Base-by-base conservation (phyloP, 495 filamentous ascomycete genomes). In the Podospora appendiculata region DNA sequence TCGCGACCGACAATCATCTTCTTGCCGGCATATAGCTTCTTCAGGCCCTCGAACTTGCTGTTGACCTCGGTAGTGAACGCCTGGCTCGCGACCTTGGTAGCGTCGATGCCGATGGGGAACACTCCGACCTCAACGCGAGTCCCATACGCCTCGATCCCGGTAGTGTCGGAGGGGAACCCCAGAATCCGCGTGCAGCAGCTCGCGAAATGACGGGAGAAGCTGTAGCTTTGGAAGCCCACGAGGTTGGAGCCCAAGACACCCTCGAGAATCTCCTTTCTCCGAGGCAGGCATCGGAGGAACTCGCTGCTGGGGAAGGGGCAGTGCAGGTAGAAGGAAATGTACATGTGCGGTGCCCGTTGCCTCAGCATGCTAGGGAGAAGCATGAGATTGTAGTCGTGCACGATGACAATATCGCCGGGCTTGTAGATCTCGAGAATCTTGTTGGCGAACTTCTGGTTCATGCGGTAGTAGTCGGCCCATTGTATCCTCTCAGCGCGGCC, bases 1-100 rank as follows among this genome's bases (percentile, higher is more conserved):
- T 96, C 91, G 58, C 91, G 81, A n/a, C 91, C 91, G 51, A 95
- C 90, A 51, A 96, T 95, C 61, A 96, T 87, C 65, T 91, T 92
- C 67, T 88, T 89, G 47, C 81, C 89, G 6, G 70, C 77, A 63
- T 95, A 95, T 51, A 90, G 65, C 45, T 83, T 79, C 59, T 79
- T 84, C 32, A 96, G 79, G 16, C 68, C 68, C 41, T 86, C 75
- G 56, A 87, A 85, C 52, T 85, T 79, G 48, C 85, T 80, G 9
- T 88, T 83, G 19, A 78, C 80, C 0, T 79, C 65, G 39, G 83
- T 73, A 1, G 77, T 79, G 65, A 87, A 94, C 0, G 89, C 89
- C 19, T 80, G 70, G 48, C 77, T 76, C 54, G 88, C 81, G 19
- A 90, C 84, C 47, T 82, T 79, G 34, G 73, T 76, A 16, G 82